Evolutionary conservation across 208 protist genomes (phyloP).

Genomic region (Leishmania mexicana): DNA sequence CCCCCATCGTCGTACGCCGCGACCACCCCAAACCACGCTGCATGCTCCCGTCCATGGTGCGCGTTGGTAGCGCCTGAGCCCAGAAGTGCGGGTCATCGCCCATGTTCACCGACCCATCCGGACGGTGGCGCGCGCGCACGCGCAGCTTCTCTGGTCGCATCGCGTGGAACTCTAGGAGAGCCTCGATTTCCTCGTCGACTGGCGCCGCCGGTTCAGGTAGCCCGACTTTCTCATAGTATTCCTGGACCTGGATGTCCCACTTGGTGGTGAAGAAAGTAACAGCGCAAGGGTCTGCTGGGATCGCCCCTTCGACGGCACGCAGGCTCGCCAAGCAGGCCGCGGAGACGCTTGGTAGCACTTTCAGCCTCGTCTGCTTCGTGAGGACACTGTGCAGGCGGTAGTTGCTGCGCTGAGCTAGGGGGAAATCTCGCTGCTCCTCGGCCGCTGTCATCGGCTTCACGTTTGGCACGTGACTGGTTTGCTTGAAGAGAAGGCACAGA

Average conservation of each 20-base stretch:
- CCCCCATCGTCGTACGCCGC: conserved; percentile 67
- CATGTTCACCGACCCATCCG: conserved; percentile 85
- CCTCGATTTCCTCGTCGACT: conserved; percentile 76
- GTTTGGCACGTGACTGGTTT: conserved; percentile 40
- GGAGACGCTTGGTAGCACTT: neutral
- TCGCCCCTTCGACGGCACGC: conserved; percentile 49
- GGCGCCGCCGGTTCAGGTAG: conserved; percentile 78
- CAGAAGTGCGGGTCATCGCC: conserved; percentile 85
- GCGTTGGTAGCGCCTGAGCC: conserved; percentile 55
- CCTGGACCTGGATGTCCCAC: conserved; percentile 94
- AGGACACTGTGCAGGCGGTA: conserved; percentile 68
- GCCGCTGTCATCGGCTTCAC: conserved; percentile 35
- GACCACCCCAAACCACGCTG: conserved; percentile 67
- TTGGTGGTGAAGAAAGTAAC: conserved; percentile 90
- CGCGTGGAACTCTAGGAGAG: conserved; percentile 83
- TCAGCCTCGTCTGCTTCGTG: neutral
- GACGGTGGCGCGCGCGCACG: conserved; percentile 84
- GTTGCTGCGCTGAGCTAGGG: conserved; percentile 43
- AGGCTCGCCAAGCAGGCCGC: conserved; percentile 42
- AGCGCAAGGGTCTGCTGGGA: conserved; percentile 60
- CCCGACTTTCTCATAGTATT: conserved; percentile 83
- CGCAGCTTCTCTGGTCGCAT: conserved; percentile 53
- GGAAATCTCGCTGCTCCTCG: conserved; percentile 53
- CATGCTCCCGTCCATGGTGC: conserved; percentile 74
- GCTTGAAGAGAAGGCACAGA: conserved; percentile 84